Evolutionary conservation across 352 stramenopile species (phyloP), one percentile per base, ranked within the genome.

Genomic region (Globisporangium uncinulatum): DNA sequence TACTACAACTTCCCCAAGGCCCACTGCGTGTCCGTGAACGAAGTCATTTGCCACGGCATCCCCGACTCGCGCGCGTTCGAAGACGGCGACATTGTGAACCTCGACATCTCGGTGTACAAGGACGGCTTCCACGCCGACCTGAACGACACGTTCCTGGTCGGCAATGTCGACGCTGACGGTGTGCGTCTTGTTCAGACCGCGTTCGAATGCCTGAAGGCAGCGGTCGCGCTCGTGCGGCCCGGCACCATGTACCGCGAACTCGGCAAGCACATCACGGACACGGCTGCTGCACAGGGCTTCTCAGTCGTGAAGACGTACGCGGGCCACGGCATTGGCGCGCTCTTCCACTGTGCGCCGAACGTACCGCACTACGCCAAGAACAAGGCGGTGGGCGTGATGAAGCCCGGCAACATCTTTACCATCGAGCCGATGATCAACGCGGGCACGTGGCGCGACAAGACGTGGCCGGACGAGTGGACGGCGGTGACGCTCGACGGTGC

Each of bases 341-440:
- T 98, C 17, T 99, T 99, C 68, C 97, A 99, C 73, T 98, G 90
- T 49, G 76, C 89, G 20, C 97, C 97, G 0, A 99, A 98, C 60
- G 83, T 99, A 5, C 96, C 96, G 17, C 97, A 99, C 68, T 99
- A 99, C 68, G 83, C 92, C 14, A 99, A 98, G 75, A 99, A 99
- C 66, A 99, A 99, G 73, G 92, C 95, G 24, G 78, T 93, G 43
- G 97, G 97, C 36, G 94, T 98, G 21, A 99, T 99, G 92, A 98
- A 97, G 62, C 86, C 89, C 3, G 97, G 96, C 29, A 95, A 99
- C 77, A 96, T 99, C 45, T 99, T 99, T 74, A 99, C 97, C 0
- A 98, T 99, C 56, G 97, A 99, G 68, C 97, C 97, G 9, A 99
- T 99, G 97, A 99, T 99, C 66, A 99, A 99, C 75, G 72, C 97